Conservation (phyloP, 176 grass and related monocot species). For the Stipa capillata region DNA sequence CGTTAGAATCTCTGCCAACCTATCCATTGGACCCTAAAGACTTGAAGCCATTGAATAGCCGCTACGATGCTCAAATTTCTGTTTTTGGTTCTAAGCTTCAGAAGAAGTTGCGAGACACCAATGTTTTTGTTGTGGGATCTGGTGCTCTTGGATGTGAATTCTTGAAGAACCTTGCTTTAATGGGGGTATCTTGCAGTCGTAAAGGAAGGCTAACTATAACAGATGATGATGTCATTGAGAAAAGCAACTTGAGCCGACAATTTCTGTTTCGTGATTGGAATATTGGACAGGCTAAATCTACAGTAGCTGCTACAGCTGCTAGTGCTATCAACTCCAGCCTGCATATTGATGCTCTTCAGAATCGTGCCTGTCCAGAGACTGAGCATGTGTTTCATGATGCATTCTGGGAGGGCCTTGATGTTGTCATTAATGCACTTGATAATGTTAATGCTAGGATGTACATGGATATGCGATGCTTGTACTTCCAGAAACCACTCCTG, state of each 20-base stretch:
- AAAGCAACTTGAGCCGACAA: constrained; percentile 72
- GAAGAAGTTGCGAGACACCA: constrained; percentile 65
- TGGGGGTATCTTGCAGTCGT: constrained; percentile 63
- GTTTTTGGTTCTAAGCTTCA: constrained; percentile 81
- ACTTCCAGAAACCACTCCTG: constrained; percentile 80
- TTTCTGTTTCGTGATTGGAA: constrained; percentile 74
- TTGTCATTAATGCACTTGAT: constrained; percentile 69
- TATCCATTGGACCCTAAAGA: constrained; percentile 54
- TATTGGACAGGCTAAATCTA: constrained; percentile 65
- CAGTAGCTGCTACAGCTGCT: constrained; percentile 50
- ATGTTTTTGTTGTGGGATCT: constrained; percentile 71
- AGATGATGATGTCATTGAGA: constrained; percentile 81
- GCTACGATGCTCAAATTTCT: constrained; percentile 81
- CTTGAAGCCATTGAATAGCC: constrained; percentile 56
- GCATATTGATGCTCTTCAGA: constrained; percentile 60
- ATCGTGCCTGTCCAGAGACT: constrained; percentile 59
- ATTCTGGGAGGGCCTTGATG: constrained; percentile 67
- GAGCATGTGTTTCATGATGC: constrained; percentile 75
- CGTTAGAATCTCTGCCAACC: constrained; percentile 58
- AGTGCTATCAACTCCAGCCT: constrained; percentile 50
- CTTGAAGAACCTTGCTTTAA: constrained; percentile 80
- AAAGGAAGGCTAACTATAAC: constrained; percentile 70
- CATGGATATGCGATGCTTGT: constrained; percentile 69
- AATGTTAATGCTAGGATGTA: constrained; percentile 78
- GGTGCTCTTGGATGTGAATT: constrained; percentile 87